Percentiles rank a stretch among this genome's conserved stretches.
Evolutionary conservation across 345 rosid species (phyloP).

Genomic region (Trapa incisa): DNA sequence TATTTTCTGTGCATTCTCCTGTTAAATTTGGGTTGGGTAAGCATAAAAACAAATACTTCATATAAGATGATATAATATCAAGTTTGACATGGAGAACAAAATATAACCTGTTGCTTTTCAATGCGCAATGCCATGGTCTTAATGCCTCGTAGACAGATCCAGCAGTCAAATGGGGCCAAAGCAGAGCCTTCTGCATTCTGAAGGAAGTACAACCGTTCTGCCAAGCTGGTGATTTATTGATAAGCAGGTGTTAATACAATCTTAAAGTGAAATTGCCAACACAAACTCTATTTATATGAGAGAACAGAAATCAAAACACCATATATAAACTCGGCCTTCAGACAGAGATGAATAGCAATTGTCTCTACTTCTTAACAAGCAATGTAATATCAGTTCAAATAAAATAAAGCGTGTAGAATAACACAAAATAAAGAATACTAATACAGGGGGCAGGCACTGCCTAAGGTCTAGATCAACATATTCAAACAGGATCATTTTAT

Average conservation of each 20-base stretch:
- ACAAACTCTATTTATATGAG: no score
- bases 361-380: no score
- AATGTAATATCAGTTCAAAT: no score
- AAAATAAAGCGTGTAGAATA: no score
- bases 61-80: not conserved
- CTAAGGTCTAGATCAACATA: no score
- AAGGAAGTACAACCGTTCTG: conserved; percentile 66
- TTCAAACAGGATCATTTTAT: no score
- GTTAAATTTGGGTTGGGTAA: not conserved
- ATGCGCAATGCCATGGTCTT: conserved; percentile 90
- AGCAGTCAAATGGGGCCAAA: conserved; percentile 91
- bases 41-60: not conserved
- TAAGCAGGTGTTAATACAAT: not conserved
- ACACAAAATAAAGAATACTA: no score
- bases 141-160: conserved; percentile 86
- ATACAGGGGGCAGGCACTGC: no score
- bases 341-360: no score
- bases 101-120: conserved; percentile 82
- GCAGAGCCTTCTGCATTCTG: conserved; percentile 97
- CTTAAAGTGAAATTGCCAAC: no score
- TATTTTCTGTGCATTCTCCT: conserved; percentile 86
- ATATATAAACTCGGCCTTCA: no score
- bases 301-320: no score
- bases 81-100: not conserved
- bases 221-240: conserved; percentile 40